Conservation (phyloP, 495 filamentous ascomycete genomes). For the Copromyces sp. region DNA sequence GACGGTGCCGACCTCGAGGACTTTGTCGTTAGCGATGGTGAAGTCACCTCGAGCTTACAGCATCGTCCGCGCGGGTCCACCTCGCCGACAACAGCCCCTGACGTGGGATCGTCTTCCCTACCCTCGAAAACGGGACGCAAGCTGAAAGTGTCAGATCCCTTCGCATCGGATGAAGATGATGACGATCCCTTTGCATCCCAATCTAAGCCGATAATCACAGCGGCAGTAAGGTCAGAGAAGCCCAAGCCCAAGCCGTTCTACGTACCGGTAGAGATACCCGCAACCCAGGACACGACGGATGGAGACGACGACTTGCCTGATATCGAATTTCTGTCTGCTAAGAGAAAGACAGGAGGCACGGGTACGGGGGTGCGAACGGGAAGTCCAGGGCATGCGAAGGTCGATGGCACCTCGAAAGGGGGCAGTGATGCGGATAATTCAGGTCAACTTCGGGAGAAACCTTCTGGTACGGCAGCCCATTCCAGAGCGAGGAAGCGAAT, state of each 20-base stretch:
- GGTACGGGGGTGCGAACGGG: not conserved
- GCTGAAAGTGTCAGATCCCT: not conserved
- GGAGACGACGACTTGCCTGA: slow-evolving; percentile 28
- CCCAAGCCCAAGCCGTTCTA: slow-evolving; percentile 18
- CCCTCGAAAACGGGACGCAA: not conserved
- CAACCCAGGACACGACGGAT: slow-evolving; percentile 20
- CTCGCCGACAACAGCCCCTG: slow-evolving; percentile 17
- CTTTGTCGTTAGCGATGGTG: slow-evolving; percentile 36
- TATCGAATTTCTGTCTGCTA: slow-evolving; percentile 21
- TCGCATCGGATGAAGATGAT: not conserved
- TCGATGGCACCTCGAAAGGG: not conserved
- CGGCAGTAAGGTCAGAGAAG: not conserved
- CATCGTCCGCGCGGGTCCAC: slow-evolving; percentile 14
- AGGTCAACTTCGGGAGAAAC: not conserved
- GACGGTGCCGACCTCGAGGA: slow-evolving; percentile 33
- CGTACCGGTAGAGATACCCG: slow-evolving; percentile 20
- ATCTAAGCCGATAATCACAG: not conserved
- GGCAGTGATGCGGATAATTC: not conserved
- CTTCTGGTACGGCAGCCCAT: not conserved
- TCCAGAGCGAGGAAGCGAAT: not conserved
- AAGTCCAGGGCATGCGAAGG: slow-evolving; percentile 2
- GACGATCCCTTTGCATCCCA: not conserved
- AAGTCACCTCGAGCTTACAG: slow-evolving; percentile 28
- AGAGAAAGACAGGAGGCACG: not conserved
- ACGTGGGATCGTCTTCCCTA: slow-evolving; percentile 3